Base-by-base conservation (phyloP, 176 grass and related monocot species). In the Sorghum bicolor region DNA sequence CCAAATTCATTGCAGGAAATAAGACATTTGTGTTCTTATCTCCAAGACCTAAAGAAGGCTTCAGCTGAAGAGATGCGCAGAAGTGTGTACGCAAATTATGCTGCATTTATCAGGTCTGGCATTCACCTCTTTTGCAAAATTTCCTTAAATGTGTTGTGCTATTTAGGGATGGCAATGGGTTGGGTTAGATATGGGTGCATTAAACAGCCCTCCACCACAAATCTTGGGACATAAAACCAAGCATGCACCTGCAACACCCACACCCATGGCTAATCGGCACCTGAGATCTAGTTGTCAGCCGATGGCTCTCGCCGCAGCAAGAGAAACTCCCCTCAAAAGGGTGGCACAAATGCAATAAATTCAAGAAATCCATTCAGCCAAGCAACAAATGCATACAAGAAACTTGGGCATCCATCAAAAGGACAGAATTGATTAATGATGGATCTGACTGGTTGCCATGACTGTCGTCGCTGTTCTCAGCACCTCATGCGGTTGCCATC, bases 31-130 rank as follows among this genome's bases (percentile, higher is more conserved):
- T 92, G 91, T 77, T 95, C 91, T 65, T 96, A 96, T 85, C 85
- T 98, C 74, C 96, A 96, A 95, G 96, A 98, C 74, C 74, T 98
- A 73, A 98, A 98, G 85, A 98, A 98, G 77, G 96, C 96, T 88
- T 98, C 96, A 12, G 93, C 96, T 65, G 96, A 98, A 90, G 96
- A 98, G 84, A 98, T 98, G 96, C 91, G 96, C 2, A 95, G 74
- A 87, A 96, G 93, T 73, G 96, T 98, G 67, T 98, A 98, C 72
- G 96, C 96, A 70, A 98, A 98, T 78, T 98, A 98, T 90, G 87
- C 96, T 73, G 77, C 93, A 75, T 98, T 98, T 79, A 98, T 98
- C 68, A 95, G 96, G 93, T 95, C 12, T 77, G 69, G 1, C 3
- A 75, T 45, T 44, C 33, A 33, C 24, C 24, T 31, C 66, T 16